Evolutionary conservation across 2,329 filamentous ascomycete species (phyloP), one percentile per base, ranked within the genome.

Genomic region (Phoma sp.): DNA sequence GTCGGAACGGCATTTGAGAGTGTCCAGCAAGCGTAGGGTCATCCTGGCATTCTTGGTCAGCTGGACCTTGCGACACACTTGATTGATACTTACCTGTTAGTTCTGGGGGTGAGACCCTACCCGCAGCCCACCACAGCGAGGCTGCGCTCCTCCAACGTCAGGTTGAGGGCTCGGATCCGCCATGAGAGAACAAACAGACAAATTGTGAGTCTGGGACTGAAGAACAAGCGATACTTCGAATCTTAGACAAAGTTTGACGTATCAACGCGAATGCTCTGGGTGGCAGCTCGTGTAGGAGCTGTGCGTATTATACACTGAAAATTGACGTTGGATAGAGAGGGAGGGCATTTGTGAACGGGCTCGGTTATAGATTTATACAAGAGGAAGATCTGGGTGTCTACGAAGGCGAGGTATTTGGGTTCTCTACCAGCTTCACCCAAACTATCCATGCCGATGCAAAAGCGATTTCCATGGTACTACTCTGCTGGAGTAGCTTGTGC

Each of bases 121-220:
- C 21, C 27, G 45, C 7, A 55, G 13, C 15, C 52, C 52, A 9
- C 52, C 52, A 22, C 52, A 55, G 31, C 52, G 52, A 25, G 52
- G 52, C 15, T 55, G 52, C 21, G 29, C 21, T 12, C 24, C 52
- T 12, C 51, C 46, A 3, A 32, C 10, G 13, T 43, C 25, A 10
- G 25, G 6, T 19, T 35, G 22, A 31, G 41, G 7, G n/a, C 43
- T 24, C 12, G 52, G 43, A 21, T 51, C 36, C 4, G 37, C 19
- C 52, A 55, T 46, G 3, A 43, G 15, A 4, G 13, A 36, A 9
- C 19, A 5, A n/a, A 24, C 5, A 31, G 8, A 19, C n/a, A 22
- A 24, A 2, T 1, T 6, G 4, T 43, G 3, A 4, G 17, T 32
- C 21, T 19, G 25, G 31, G 13, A 13, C 19, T 25, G 21, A 40